Base-by-base conservation (phyloP, 192 early-diverging fungal genomes). In the Backusella psychrophila region DNA sequence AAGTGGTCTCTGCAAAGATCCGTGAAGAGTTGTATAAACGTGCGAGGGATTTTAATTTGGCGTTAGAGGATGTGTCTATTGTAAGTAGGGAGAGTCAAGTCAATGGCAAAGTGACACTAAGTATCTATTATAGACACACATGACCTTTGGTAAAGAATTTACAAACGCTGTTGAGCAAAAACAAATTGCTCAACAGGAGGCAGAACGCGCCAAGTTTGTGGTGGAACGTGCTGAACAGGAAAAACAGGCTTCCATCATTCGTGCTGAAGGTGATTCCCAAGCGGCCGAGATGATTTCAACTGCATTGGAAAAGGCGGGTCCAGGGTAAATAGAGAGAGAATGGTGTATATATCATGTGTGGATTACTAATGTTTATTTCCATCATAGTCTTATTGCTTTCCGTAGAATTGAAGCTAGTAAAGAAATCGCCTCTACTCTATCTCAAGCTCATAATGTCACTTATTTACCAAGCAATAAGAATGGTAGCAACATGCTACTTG, bases 101-200 rank as follows among this genome's bases (percentile, higher is more conserved):
- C 31, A 31, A 31, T 31, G 31, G 31, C 31, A n/a, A n/a, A 31
- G 1, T 33, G 12, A 66, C n/a, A 19, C n/a, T 67, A 68, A 21
- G 49, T 71, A 46, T 46, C 17, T 46, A 29, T n/a, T 35, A 26
- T 83, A 94, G 93, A 99, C 98, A 3, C 96, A 98, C 83, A 92
- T 99, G 90, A 98, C 95, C 8, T 99, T 99, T 85, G 96, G 98
- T 85, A 95, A 94, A 76, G 98, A 99, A 77, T 99, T 99, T 76
- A 99, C 98, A 69, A 93, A 96, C 75, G 98, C 98, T 44, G 98
- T 99, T 74, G 97, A 98, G 85, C 93, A 96, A 83, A 97, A 98
- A 88, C 95, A 97, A 82, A 98, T 99, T 90, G 96, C 98, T 53
- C 97, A 99, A 79, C 98, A 99, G 87, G 98, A 98, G 82, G 98